Conservation (phyloP, 495 filamentous ascomycete genomes). For the Aspergillus ostianus region DNA sequence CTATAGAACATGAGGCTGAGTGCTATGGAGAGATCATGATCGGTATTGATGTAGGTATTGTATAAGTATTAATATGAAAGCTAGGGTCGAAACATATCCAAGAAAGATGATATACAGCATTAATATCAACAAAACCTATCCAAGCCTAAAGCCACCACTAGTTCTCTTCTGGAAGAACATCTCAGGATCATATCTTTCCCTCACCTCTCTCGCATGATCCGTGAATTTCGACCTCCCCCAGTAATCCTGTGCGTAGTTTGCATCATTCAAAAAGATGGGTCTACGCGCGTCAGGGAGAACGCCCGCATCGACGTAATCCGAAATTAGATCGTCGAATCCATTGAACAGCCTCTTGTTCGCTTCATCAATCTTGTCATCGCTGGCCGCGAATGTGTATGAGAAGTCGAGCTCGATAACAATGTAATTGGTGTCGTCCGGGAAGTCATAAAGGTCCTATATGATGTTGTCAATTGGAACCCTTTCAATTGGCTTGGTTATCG, state of each 20-base stretch:
- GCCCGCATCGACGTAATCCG: slow-evolving; percentile 40
- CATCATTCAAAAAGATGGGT: slow-evolving; percentile 62
- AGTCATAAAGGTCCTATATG: slow-evolving; percentile 48
- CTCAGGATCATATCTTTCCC: slow-evolving; percentile 52
- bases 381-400: slow-evolving; percentile 42
- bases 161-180: slow-evolving; percentile 58
- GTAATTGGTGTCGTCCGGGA: slow-evolving; percentile 50
- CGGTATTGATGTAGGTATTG: no score
- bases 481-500: not conserved
- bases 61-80: no score
- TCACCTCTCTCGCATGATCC: slow-evolving; percentile 40
- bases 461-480: slow-evolving; percentile 5
- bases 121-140: slow-evolving; percentile 10
- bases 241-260: slow-evolving; percentile 57
- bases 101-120: not conserved
- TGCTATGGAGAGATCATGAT: no score
- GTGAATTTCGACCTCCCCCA: slow-evolving; percentile 51
- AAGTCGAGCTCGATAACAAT: slow-evolving; percentile 59
- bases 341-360: slow-evolving; percentile 45
- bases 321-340: slow-evolving; percentile 30
- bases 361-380: slow-evolving; percentile 48
- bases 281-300: slow-evolving; percentile 51
- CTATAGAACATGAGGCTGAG: no score
- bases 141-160: slow-evolving; percentile 48
- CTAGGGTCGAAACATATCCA: no score